Conservation (phyloP, 2,329 filamentous ascomycete genomes). For the Cladosporium velox region DNA sequence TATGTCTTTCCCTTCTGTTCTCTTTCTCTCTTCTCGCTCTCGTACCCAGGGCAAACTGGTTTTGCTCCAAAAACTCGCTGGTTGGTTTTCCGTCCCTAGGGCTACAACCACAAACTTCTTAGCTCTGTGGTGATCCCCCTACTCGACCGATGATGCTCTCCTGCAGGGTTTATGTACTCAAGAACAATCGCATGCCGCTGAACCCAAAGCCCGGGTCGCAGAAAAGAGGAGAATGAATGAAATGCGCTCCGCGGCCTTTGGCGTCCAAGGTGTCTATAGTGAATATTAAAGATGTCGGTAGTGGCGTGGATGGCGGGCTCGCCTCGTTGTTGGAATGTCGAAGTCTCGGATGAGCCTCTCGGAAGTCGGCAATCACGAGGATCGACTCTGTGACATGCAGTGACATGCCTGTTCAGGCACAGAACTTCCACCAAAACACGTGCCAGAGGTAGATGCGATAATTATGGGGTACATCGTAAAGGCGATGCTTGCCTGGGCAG, state of each 20-base stretch:
- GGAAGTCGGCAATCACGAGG: neutral
- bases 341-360: neutral
- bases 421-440: neutral
- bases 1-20: neutral
- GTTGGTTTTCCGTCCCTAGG: neutral
- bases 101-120: neutral
- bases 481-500: conserved; percentile 6
- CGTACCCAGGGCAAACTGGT: neutral
- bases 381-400: neutral
- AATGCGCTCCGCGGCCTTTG: neutral
- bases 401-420: neutral
- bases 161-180: neutral
- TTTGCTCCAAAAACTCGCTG: neutral
- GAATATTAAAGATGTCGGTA: conserved; percentile 6
- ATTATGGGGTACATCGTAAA: neutral
- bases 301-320: neutral
- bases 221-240: neutral
- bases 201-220: neutral
- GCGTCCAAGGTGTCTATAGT: conserved; percentile 3
- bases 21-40: neutral
- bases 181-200: neutral
- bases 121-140: neutral
- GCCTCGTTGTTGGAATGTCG: neutral
- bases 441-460: neutral
- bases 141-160: neutral